These are phyloP conservation scores for Tulasnella sp. DNA, from an alignment of 768 basidiomycete species.

Conservation along the genomic window DNA sequence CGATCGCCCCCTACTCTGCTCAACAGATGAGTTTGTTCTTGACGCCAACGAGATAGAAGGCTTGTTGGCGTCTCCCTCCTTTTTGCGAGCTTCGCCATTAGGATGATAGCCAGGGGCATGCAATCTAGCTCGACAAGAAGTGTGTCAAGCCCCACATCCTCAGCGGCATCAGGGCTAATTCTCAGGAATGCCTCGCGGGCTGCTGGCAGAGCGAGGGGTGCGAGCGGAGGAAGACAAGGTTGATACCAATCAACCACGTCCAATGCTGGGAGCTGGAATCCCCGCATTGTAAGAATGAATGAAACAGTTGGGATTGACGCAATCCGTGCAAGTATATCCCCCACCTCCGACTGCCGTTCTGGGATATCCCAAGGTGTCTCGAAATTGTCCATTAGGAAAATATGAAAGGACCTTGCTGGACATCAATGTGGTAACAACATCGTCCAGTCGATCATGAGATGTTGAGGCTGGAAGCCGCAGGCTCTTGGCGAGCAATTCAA, in stretches of 20 bases:
- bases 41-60: background rate
- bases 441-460: background rate
- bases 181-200: background rate
- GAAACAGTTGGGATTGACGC: background rate
- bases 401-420: too few relatives aligned
- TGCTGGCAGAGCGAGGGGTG: background rate
- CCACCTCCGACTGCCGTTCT: background rate
- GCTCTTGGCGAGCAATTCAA: background rate
- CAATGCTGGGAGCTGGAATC: background rate
- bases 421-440: too few relatives aligned
- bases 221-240: background rate
- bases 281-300: background rate
- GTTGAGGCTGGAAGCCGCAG: background rate
- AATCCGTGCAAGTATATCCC: background rate
- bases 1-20: background rate
- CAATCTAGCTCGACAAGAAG: background rate
- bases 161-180: background rate
- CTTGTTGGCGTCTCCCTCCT: background rate
- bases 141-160: background rate
- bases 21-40: background rate
- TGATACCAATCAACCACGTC: background rate
- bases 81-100: background rate
- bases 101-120: background rate
- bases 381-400: constrained; percentile 19
- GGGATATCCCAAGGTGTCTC: background rate